Conservation (phyloP, 768 basidiomycete species). For the Rhizopogon vinicolor region DNA sequence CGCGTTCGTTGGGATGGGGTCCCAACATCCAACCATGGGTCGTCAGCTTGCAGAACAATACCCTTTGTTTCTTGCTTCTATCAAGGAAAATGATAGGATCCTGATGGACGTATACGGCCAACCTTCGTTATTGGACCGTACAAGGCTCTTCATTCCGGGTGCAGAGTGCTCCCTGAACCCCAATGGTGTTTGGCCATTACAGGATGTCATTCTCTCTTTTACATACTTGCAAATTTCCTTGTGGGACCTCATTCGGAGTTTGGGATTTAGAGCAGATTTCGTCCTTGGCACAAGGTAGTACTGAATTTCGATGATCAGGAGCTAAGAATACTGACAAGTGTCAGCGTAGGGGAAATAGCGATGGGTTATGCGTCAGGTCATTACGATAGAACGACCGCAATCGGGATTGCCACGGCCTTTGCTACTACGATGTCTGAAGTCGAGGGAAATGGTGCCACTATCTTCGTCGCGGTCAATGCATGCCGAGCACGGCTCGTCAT, state of each 20-base stretch:
- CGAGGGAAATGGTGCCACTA: constrained; percentile 31
- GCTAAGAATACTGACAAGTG: constrained; percentile 3
- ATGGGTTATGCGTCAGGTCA: constrained; percentile 35
- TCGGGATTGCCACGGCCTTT: constrained; percentile 32
- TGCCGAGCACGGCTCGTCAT: constrained; percentile 29
- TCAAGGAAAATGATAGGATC: constrained; percentile 29
- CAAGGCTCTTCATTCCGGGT: constrained; percentile 28
- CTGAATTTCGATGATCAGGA: background rate
- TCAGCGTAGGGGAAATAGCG: constrained; percentile 28
- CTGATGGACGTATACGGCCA: constrained; percentile 22
- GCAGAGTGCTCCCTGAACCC: constrained; percentile 15
- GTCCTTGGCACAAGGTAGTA: constrained; percentile 30
- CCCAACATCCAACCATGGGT: constrained; percentile 32
- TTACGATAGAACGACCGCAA: constrained; percentile 27
- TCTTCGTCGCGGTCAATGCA: constrained; percentile 29
- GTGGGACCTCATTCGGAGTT: constrained; percentile 26
- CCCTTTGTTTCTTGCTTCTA: constrained; percentile 25
- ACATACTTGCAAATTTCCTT: constrained; percentile 29
- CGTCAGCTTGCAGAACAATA: constrained; percentile 29
- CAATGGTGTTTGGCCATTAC: constrained; percentile 27
- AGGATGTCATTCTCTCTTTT: constrained; percentile 28
- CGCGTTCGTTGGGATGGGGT: constrained; percentile 33
- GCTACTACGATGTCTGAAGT: constrained; percentile 31
- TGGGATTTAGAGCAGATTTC: constrained; percentile 28
- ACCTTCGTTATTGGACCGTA: constrained; percentile 27